A percentile compares a stretch with the other conserved stretches of the same genome.
These are phyloP conservation scores for Oligophagozyma castellii DNA, from an alignment of 1,139 yeast species.

Conservation along the genomic window DNA sequence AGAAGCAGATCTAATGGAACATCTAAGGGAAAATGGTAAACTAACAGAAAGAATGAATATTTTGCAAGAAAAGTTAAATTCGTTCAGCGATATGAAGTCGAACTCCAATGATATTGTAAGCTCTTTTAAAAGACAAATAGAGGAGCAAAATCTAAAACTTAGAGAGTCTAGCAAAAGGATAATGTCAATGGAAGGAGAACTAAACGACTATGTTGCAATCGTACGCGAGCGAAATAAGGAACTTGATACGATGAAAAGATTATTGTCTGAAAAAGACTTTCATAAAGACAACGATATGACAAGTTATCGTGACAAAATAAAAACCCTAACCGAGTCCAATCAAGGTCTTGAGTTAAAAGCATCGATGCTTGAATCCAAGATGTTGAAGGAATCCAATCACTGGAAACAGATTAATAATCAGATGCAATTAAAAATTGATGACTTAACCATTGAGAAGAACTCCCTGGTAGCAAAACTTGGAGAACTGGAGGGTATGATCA, in stretches of 20 bases:
- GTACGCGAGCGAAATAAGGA: slow-evolving; percentile 75
- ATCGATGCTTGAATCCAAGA: slow-evolving; percentile 37
- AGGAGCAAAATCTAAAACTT: slow-evolving; percentile 56
- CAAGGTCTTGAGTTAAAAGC: slow-evolving; percentile 42
- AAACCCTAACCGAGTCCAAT: slow-evolving; percentile 41
- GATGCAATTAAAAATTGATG: slow-evolving; percentile 4
- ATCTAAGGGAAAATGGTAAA: slow-evolving; percentile 41
- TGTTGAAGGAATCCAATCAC: slow-evolving; percentile 23
- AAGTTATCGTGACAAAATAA: slow-evolving; percentile 32
- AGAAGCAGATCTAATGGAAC: slow-evolving; percentile 31
- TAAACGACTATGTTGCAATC: slow-evolving; percentile 55
- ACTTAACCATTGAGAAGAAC: slow-evolving; percentile 20
- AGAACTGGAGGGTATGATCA: slow-evolving; percentile 10
- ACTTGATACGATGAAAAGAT: slow-evolving; percentile 53
- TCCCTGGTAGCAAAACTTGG: slow-evolving; percentile 20
- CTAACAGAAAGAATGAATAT: slow-evolving; percentile 36
- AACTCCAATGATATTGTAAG: slow-evolving; percentile 43
- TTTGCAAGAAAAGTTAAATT: slow-evolving; percentile 38
- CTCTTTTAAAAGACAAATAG: slow-evolving; percentile 54
- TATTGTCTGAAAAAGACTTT: slow-evolving; percentile 52
- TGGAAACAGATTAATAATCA: slow-evolving; percentile 15
- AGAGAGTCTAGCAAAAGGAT: slow-evolving; percentile 48
- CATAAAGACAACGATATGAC: slow-evolving; percentile 45
- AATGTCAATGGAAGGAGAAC: slow-evolving; percentile 67
- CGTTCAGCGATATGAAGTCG: slow-evolving; percentile 33